These are phyloP conservation scores for Suhomyces atakaporum DNA, from an alignment of 1,139 yeast species.

Conservation along the genomic window DNA sequence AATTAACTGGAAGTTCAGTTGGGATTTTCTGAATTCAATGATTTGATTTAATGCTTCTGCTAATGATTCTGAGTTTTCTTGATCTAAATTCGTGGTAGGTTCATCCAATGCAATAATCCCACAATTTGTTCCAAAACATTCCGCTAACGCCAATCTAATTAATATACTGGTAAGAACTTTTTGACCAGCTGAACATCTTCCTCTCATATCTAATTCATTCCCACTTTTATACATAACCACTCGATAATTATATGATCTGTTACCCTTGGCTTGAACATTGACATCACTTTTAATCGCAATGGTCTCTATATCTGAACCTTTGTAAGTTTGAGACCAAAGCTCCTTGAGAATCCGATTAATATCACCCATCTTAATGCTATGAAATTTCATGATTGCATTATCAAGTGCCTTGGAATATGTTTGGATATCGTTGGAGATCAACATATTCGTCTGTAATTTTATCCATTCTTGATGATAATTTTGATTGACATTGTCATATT, in stretches of 20 bases:
- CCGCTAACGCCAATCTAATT: constrained; percentile 89
- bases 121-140: constrained; percentile 92
- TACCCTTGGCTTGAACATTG: constrained; percentile 57
- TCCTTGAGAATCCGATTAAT: constrained; percentile 87
- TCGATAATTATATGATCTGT: constrained; percentile 82
- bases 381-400: constrained; percentile 91
- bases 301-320: constrained; percentile 93
- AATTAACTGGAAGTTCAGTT: constrained; percentile 88
- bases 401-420: constrained; percentile 87
- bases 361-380: constrained; percentile 88
- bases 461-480: constrained; percentile 73
- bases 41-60: constrained; percentile 79
- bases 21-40: constrained; percentile 71
- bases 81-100: constrained; percentile 95
- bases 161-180: constrained; percentile 91
- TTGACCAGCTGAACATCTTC: constrained; percentile 98
- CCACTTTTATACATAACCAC: constrained; percentile 95
- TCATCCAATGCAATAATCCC: constrained; percentile 97
- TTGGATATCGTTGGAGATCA: constrained; percentile 82
- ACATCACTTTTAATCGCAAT: constrained; percentile 84
- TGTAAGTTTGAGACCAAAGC: constrained; percentile 90
- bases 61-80: constrained; percentile 83
- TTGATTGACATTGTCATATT: constrained; percentile 66
- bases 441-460: constrained; percentile 70
- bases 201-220: constrained; percentile 94